Conservation (phyloP, 192 early-diverging fungal species). For the Umbelopsis ramanniana region DNA sequence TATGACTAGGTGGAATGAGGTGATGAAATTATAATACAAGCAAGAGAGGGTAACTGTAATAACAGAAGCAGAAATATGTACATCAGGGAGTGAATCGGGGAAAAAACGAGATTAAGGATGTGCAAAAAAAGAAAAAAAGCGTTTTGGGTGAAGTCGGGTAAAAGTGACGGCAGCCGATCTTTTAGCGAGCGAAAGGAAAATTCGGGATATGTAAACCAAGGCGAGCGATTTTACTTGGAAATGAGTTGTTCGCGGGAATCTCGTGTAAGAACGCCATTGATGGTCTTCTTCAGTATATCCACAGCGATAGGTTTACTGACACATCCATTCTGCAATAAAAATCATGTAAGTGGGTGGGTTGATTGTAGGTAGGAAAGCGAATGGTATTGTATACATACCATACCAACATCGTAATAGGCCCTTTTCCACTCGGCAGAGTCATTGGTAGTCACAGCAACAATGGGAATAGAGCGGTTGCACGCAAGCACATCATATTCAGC, state of each 20-base stretch:
- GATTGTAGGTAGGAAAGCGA: too few species aligned
- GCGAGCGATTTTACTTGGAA: too few species aligned
- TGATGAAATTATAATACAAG: neutral
- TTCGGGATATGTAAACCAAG: too few species aligned
- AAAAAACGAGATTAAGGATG: too few species aligned
- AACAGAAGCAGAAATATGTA: neutral
- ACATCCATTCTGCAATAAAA: conserved; percentile 54
- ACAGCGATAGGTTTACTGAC: conserved; percentile 55
- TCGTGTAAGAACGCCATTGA: conserved; percentile 21
- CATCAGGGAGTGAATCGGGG: too few species aligned
- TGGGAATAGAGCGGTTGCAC: conserved; percentile 59
- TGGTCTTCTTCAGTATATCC: conserved; percentile 21
- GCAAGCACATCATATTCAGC: conserved; percentile 44
- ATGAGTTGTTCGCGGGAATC: conserved; percentile 3
- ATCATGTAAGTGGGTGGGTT: too few species aligned
- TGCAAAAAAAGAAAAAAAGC: too few species aligned
- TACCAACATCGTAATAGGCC: conserved; percentile 58
- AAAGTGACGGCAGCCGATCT: neutral
- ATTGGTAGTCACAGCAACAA: conserved; percentile 70
- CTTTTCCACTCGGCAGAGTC: conserved; percentile 53
- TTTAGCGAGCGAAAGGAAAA: too few species aligned
- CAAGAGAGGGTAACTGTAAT: neutral
- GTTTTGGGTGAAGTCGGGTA: too few species aligned
- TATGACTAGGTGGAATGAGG: too few species aligned
- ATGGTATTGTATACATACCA: conserved; percentile 46